Evolutionary conservation across 768 basidiomycete genomes (phyloP).

Genomic region (Panellus pusillus): DNA sequence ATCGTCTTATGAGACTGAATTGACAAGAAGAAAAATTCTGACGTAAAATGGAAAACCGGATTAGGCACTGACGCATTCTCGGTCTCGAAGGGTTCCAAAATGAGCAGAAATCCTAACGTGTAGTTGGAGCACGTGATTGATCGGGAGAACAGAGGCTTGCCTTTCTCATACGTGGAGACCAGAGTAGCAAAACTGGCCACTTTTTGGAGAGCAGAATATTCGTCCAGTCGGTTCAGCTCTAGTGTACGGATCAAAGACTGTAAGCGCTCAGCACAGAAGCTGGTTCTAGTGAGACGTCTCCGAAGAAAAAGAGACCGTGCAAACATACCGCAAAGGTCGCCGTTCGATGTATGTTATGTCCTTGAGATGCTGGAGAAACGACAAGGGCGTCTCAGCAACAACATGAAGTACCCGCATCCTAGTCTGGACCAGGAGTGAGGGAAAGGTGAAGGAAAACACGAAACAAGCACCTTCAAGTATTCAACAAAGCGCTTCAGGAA

Average conservation of each 20-base stretch:
- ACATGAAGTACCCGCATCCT: constrained; percentile 99
- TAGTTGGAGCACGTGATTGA: neutral
- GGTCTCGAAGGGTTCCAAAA: constrained; percentile 97
- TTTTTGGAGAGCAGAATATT: constrained; percentile 90
- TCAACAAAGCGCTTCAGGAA: constrained; percentile 98
- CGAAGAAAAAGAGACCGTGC: neutral
- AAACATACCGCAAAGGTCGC: constrained; percentile 77
- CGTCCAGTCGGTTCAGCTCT: constrained; percentile 86
- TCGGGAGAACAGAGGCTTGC: constrained; percentile 35
- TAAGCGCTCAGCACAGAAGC: constrained; percentile 95
- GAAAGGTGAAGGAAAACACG: constrained; percentile 3
- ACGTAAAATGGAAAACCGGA: constrained; percentile 98
- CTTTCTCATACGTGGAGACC: constrained; percentile 97
- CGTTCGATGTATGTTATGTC: constrained; percentile 99
- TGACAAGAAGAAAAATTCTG: constrained; percentile 21
- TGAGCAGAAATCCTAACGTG: constrained; percentile 83
- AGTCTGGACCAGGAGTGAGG: constrained; percentile 53
- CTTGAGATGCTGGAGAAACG: constrained; percentile 96
- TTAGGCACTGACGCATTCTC: constrained; percentile 98
- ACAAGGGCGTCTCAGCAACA: constrained; percentile 95
- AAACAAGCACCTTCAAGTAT: constrained; percentile 81
- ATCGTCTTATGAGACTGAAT: neutral
- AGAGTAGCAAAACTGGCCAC: constrained; percentile 95
- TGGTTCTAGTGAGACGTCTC: constrained; percentile 31
- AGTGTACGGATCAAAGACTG: constrained; percentile 93